A percentile compares a stretch with the other conserved stretches of the same genome.
Conservation (phyloP, 2,329 filamentous ascomycete species). For the Trichoderma hamatum region DNA sequence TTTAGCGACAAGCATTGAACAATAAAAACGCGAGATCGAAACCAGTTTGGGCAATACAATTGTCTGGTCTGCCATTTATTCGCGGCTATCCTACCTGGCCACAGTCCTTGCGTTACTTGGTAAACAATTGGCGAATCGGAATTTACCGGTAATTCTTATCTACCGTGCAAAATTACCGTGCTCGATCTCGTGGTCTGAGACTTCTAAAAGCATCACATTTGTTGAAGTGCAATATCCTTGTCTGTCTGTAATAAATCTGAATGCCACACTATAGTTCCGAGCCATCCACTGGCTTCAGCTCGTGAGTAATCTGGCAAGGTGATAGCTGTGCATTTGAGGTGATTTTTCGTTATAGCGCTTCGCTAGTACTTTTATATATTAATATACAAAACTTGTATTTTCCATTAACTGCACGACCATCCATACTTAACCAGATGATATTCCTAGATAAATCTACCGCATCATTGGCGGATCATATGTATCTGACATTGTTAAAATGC, state of each 20-base stretch:
- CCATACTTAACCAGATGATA: background rate
- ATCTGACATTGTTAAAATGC: background rate
- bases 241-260: background rate
- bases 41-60: too few species aligned
- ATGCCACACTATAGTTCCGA: background rate
- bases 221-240: background rate
- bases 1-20: too few species aligned
- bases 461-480: background rate
- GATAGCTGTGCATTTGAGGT: too few species aligned
- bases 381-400: background rate
- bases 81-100: too few species aligned
- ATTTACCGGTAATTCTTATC: too few species aligned
- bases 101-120: too few species aligned
- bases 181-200: background rate
- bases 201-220: background rate
- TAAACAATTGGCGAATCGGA: too few species aligned
- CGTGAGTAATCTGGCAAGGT: background rate
- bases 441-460: background rate
- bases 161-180: background rate
- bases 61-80: too few species aligned
- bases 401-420: background rate
- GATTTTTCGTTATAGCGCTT: background rate
- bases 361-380: background rate
- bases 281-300: background rate
- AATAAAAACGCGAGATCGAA: too few species aligned